Percentiles rank a stretch among this genome's conserved stretches.
phyloP scores from a whole-genome alignment of 2,329 filamentous ascomycete species.

The Alternaria ventricosa region DNA sequence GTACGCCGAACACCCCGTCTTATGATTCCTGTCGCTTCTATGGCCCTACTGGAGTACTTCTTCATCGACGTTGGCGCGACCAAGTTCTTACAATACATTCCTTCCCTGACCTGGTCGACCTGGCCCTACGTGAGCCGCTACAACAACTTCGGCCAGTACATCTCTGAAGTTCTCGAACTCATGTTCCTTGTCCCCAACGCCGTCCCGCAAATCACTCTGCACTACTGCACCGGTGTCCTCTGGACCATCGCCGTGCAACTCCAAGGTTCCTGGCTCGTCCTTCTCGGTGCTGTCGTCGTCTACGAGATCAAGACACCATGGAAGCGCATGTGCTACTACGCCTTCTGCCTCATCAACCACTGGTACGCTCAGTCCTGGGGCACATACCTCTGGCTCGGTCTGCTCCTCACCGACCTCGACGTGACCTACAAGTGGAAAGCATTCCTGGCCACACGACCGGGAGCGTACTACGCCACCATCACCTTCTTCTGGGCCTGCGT shows the following conservation, averaged over 20 bases:
- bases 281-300: slow-evolving; percentile 53
- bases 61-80: slow-evolving; percentile 54
- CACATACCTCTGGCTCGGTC: slow-evolving; percentile 54
- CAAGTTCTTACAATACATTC: slow-evolving; percentile 53
- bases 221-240: slow-evolving; percentile 59
- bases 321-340: slow-evolving; percentile 56
- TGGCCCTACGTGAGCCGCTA: slow-evolving; percentile 56
- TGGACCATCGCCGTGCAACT: slow-evolving; percentile 60
- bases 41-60: slow-evolving; percentile 57
- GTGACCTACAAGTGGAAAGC: slow-evolving; percentile 55
- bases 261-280: slow-evolving; percentile 55
- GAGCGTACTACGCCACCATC: slow-evolving; percentile 48
- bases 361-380: slow-evolving; percentile 59
- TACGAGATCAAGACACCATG: slow-evolving; percentile 54
- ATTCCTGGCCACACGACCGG: slow-evolving; percentile 45
- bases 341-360: slow-evolving; percentile 52
- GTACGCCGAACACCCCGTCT: slow-evolving; percentile 55
- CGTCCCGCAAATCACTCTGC: slow-evolving; percentile 55
- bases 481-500: slow-evolving; percentile 39
- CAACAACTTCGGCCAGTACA: slow-evolving; percentile 51
- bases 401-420: slow-evolving; percentile 56
- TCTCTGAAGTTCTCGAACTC: slow-evolving; percentile 55
- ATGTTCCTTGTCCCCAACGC: slow-evolving; percentile 57
- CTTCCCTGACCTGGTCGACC: slow-evolving; percentile 56
- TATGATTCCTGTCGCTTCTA: slow-evolving; percentile 54